These are phyloP conservation scores for Ceratonia siliqua DNA, from an alignment of 306 rosid genomes.

Conservation along the genomic window DNA sequence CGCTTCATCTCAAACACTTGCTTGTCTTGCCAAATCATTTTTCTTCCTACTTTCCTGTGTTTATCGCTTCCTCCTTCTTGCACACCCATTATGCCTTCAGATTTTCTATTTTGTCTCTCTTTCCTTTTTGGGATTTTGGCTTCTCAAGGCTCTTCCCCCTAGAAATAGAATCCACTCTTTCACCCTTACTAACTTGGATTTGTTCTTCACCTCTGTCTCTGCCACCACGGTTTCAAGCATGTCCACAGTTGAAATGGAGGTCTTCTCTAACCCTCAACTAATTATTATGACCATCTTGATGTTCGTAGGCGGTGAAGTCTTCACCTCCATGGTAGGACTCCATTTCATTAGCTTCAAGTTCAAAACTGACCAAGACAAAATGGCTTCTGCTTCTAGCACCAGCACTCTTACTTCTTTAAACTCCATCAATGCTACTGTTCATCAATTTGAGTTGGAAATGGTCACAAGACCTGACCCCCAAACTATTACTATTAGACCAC, in stretches of 20 bases:
- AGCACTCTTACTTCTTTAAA: constrained; percentile 1
- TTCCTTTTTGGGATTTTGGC: constrained; percentile 45
- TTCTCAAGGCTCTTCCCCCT: constrained; percentile 36
- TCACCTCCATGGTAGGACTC: constrained; percentile 58
- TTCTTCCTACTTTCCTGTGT: constrained; percentile 10
- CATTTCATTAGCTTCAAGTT: constrained; percentile 42
- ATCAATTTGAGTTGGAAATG: constrained; percentile 18
- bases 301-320: constrained; percentile 65
- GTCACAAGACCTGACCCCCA: not conserved
- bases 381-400: constrained; percentile 11
- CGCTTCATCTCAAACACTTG: constrained; percentile 2
- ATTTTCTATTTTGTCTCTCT: constrained; percentile 46
- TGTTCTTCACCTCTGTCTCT: constrained; percentile 66
- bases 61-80: constrained; percentile 24
- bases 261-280: constrained; percentile 53
- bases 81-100: constrained; percentile 45
- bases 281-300: constrained; percentile 48
- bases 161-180: constrained; percentile 10
- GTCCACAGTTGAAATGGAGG: constrained; percentile 69
- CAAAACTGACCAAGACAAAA: constrained; percentile 29
- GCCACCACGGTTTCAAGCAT: constrained; percentile 67
- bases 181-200: constrained; percentile 39
- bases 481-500: too few species aligned
- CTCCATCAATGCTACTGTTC: not conserved
- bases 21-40: constrained; percentile 16